Evolutionary conservation across 2,329 filamentous ascomycete genomes (phyloP).

Genomic region (Blastomyces percursus): DNA sequence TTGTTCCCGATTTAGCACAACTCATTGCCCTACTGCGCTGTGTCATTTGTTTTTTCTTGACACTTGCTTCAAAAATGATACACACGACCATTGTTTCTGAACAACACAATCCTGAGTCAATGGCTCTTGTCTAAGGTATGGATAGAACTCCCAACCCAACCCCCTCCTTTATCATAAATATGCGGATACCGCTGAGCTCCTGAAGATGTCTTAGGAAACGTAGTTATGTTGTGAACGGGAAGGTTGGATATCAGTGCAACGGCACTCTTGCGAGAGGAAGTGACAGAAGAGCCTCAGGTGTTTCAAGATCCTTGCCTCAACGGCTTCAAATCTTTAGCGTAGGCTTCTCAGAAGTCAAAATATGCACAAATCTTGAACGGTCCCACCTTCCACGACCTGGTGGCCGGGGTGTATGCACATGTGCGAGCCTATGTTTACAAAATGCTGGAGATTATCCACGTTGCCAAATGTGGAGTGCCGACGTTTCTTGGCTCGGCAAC

Average conservation of each 20-base stretch:
- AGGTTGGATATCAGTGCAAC: neutral
- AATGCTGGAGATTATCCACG: neutral
- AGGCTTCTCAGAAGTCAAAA: neutral
- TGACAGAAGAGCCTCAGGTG: neutral
- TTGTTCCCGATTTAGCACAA: constrained; percentile 5
- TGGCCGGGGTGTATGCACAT: neutral
- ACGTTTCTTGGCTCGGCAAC: neutral
- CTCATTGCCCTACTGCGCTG: neutral
- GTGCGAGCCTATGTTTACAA: too few species aligned
- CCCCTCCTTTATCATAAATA: neutral
- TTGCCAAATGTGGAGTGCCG: neutral
- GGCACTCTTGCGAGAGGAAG: neutral
- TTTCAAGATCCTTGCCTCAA: neutral
- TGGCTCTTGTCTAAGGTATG: neutral
- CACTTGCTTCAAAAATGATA: neutral
- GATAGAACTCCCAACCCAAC: neutral
- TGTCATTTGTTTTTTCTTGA: neutral
- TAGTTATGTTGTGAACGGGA: neutral
- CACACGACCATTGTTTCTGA: too few species aligned
- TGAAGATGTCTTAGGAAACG: neutral
- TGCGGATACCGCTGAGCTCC: neutral
- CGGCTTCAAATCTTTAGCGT: neutral
- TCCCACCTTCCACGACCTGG: neutral
- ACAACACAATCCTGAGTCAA: neutral
- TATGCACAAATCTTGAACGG: neutral